Evolutionary conservation across 441 rosid species (phyloP), one percentile per base, ranked within the genome.

Genomic region (Euphorbia schlechtendalii): DNA sequence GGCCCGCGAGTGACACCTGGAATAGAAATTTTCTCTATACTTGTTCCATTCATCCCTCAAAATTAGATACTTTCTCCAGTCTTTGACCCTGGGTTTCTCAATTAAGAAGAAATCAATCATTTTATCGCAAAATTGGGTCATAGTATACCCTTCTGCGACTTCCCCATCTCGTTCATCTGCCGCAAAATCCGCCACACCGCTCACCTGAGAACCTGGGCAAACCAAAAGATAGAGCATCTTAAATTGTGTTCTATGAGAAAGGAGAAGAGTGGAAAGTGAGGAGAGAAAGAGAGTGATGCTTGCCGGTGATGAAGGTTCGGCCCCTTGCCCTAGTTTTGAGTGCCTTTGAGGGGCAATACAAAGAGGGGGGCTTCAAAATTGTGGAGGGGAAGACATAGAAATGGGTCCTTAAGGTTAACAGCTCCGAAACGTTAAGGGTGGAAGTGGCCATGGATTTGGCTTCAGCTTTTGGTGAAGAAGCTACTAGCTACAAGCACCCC

Each of bases 21-120:
- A 77, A 56, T 88, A 90, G 80, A 92, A 92, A 63, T 80, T 71
- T 15, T 80, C 82, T 64, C 80, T 84, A 58, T 88, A 88, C 83
- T 86, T 90, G 27, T 78, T 79, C 97, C 96, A 92, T 73, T 88
- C 96, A 56, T 88, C 89, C 73, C 97, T 84, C 21, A 90, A 77
- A 53, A 86, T 81, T 81, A 92, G 68, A 74, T 81, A 88, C 77
- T 83, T 88, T 64, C 80, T 86, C 98, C 96, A 92, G 22, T 90
- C 78, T 66, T 81, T 92, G 14, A 81, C 88, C 70, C 83, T 79
- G 45, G 85, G 86, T 69, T 90, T 92, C 87, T 88, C 85, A 69
- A 77, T 80, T 81, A 90, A 70, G 76, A 90, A 92, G 59, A 86
- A 20, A 78, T 88, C 91, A 71, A 92, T 83, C 10, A 90, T 77